Base-by-base conservation (phyloP, 2,329 filamentous ascomycete species). In the Exophiala dermatitidis region DNA sequence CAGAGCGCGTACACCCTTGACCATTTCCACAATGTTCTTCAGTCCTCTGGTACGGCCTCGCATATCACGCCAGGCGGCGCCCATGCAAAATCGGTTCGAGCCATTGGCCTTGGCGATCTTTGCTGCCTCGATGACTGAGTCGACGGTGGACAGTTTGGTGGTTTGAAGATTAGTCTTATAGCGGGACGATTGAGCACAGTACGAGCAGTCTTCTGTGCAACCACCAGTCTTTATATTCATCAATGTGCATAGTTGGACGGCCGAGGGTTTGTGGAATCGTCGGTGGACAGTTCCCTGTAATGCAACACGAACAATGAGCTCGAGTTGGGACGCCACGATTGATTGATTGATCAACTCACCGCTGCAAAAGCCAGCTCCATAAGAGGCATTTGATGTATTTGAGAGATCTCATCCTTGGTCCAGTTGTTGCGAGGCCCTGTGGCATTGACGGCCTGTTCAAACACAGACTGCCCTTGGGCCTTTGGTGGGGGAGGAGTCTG, bases 151-250 rank as follows among this genome's bases (percentile, higher is more conserved):
- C 66, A 94, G 82, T 63, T 88, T 87, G 58, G 85, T 87, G 7
- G 90, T 86, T 66, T 88, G 81, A 32, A 95, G 78, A 5, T 88
- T 88, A 3, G 90, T 83, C 62, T 76, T 71, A 77, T 95, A 85
- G 29, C 87, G 84, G 4, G 87, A 89, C 3, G 89, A 90, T 71
- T 95, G 89, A 2, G 89, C 87, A 69, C 89, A 95, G 80, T 95
- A 95, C 28, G 85, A 88, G 73, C 90, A 95, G 71, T 95, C 90
- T 70, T 95, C 90, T 63, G 82, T 89, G 72, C 90, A 95, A 45
- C 90, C 90, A 50, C 90, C 90, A 5, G 88, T 94, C 69, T 95
- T 95, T 76, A 95, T 95, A 76, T 94, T 95, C 87, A 95, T 94
- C 54, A 95, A 77, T 0, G 90, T 95, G 74, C 90, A 95, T 71